These are phyloP conservation scores for Penicillium desertorum DNA, from an alignment of 495 filamentous ascomycete genomes.

Conservation along the genomic window DNA sequence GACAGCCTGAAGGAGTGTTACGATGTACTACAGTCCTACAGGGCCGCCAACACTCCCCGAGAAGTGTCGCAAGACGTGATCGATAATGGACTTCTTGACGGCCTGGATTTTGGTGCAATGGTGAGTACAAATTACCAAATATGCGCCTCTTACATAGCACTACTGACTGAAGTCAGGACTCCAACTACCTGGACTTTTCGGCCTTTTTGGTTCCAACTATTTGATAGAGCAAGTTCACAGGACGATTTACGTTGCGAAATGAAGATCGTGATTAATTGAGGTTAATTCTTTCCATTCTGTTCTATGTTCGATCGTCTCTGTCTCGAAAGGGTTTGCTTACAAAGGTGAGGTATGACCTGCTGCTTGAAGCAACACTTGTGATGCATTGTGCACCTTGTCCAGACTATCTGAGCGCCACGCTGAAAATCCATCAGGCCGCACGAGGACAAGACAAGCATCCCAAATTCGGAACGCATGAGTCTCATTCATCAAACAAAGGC, in stretches of 20 bases:
- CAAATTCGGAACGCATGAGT: slow-evolving; percentile 11
- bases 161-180: slow-evolving; percentile 3
- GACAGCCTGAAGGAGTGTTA: not conserved
- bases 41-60: slow-evolving; percentile 1
- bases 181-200: slow-evolving; percentile 1
- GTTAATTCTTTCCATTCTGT: slow-evolving; percentile 1
- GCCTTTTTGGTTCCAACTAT: slow-evolving; percentile 4
- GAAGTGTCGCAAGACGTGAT: slow-evolving; percentile 4
- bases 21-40: not conserved
- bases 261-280: too few relatives aligned
- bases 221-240: not conserved
- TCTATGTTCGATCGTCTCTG: not conserved
- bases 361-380: not conserved
- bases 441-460: slow-evolving; percentile 11
- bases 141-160: slow-evolving; percentile 3
- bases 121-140: slow-evolving; percentile 1
- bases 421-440: slow-evolving; percentile 22
- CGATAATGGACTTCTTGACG: slow-evolving; percentile 1
- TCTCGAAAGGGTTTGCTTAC: not conserved
- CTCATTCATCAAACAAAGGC: slow-evolving; percentile 4
- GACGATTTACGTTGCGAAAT: too few relatives aligned
- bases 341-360: not conserved
- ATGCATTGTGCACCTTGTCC: not conserved
- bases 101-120: slow-evolving; percentile 4
- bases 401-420: slow-evolving; percentile 16